Percentiles rank a stretch among this genome's conserved stretches.
These are phyloP conservation scores for Mycotypha africana DNA, from an alignment of 371 early-diverging fungal genomes.

Conservation along the genomic window DNA sequence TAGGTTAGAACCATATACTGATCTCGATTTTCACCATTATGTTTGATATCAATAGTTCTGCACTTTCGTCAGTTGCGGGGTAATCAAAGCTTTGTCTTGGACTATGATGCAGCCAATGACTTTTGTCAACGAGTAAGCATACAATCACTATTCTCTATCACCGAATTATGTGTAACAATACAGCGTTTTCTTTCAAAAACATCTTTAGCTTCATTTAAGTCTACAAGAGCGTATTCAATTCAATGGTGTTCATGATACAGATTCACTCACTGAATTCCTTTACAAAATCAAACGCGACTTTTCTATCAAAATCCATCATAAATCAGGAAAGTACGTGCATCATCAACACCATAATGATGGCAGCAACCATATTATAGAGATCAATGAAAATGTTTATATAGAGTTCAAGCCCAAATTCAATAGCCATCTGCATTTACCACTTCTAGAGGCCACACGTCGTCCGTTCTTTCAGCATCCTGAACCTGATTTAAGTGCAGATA, in stretches of 20 bases:
- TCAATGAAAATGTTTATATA: slow-evolving; percentile 38
- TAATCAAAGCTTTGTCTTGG: slow-evolving; percentile 37
- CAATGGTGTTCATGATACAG: slow-evolving; percentile 51
- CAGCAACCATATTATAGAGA: slow-evolving; percentile 29
- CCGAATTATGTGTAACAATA: too few relatives aligned
- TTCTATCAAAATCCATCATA: slow-evolving; percentile 49
- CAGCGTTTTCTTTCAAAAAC: too few relatives aligned
- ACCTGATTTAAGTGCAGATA: slow-evolving; percentile 45
- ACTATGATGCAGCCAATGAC: slow-evolving; percentile 26
- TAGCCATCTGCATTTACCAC: slow-evolving; percentile 7
- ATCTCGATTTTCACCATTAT: too few relatives aligned
- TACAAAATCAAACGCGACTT: slow-evolving; percentile 49
- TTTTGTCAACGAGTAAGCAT: slow-evolving; percentile 24
- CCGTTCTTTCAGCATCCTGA: slow-evolving; percentile 47
- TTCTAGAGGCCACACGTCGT: slow-evolving; percentile 25
- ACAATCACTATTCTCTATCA: background rate
- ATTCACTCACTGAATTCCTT: slow-evolving; percentile 46
- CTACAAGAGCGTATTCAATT: slow-evolving; percentile 41
- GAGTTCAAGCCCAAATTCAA: slow-evolving; percentile 39
- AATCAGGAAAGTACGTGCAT: slow-evolving; percentile 2
- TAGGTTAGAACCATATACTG: too few relatives aligned
- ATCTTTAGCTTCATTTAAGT: slow-evolving; percentile 39
- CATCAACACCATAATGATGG: slow-evolving; percentile 9
- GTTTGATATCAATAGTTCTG: too few relatives aligned
- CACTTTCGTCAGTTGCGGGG: slow-evolving; percentile 43